Evolutionary conservation across 331 rosid genomes (phyloP), one percentile per base, ranked within the genome.

Genomic region (Malus hybrid): DNA sequence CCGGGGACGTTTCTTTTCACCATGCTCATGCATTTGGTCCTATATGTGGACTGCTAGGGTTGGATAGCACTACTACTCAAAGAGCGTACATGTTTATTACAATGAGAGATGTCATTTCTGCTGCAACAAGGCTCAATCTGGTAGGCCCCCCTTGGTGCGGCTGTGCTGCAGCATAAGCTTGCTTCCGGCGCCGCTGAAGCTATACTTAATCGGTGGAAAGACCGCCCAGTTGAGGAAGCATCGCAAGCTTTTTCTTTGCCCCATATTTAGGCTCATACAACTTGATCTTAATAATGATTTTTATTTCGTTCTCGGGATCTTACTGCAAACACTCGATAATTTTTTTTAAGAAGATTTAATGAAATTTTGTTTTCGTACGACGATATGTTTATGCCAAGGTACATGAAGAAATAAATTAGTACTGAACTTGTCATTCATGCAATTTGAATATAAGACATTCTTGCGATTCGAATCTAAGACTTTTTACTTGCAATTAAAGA

Each of bases 61-160:
- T 88, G 75, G 93, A 87, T 69, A 27, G 69, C 6, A 44, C 61
- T 14, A 75, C 83, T 78, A 73, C 92, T 62, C 97, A 90, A 70
- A 88, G 96, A 79, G 97, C 96, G 79, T 90, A 85, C 80, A 57
- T 92, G 90, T 92, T 84, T 83, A 80, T 90, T 63, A 84, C 96
- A 14, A 77, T 84, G 93, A 84, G 96, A 76, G 97, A 92, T 71
- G 80, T 87, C 69, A 71, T 92, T 68, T 92, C 97, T 68, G 96
- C 96, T 31, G 97, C 97, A 55, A 88, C 97, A 18, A 87, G 97
- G 82, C 69, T 92, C 77, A 88, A 90, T 77, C 63, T 92, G 83
- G 89, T 90, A n/a, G 93, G 96, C n/a, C 28, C 97, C 97, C 7
- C 77, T 90, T 63, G 97, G 91, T 48, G 97, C 96, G 9, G 90